Base-by-base conservation (phyloP, 306 rosid genomes). In the Carpinus viminea region DNA sequence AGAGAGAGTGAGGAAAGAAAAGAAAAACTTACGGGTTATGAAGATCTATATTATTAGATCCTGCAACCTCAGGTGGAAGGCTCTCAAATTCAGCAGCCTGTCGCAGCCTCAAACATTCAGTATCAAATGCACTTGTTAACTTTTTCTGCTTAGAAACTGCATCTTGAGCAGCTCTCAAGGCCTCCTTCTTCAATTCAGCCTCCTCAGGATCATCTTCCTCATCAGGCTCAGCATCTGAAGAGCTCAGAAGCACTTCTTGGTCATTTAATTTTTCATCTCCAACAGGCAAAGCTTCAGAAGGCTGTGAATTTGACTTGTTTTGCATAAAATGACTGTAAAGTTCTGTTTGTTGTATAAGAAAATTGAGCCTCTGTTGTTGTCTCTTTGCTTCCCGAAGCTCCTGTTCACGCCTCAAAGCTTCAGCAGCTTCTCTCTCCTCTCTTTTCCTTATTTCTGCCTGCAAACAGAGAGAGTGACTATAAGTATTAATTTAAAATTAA, bases 271-370 rank as follows among this genome's bases (percentile, higher is more conserved):
- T 80, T 81, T 84, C 98, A 80, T 88, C 91, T 59, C 52, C 92
- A 31, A 56, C 66, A 59, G 91, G 75, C 69, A 87, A 73, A 83
- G 82, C 82, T 69, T 93, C 99, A 62, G 97, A 84, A 46, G 93
- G 81, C 81, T 88, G 86, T 71, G 89, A 72, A 83, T 84, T 92
- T 72, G 97, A 78, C 89, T 96, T 96, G 88, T 96, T 93, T 89
- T 90, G 98, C 99, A 96, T 93, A 81, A 96, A 96, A 86, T 96
- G 99, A 88, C 99, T 93, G 81, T 96, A 96, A 72, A 96, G 88
- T 85, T 96, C 99, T 21, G 99, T 96, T 81, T 96, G 99, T 81
- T 96, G 97, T 83, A 96, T 96, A 73, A 96, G 97, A 88, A 96
- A 96, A 89, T 90, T 96, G 85, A 96, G 94, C 83, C 97, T 89